Conservation (phyloP, 73 alveolate species). For the Paramecium octaurelia region DNA sequence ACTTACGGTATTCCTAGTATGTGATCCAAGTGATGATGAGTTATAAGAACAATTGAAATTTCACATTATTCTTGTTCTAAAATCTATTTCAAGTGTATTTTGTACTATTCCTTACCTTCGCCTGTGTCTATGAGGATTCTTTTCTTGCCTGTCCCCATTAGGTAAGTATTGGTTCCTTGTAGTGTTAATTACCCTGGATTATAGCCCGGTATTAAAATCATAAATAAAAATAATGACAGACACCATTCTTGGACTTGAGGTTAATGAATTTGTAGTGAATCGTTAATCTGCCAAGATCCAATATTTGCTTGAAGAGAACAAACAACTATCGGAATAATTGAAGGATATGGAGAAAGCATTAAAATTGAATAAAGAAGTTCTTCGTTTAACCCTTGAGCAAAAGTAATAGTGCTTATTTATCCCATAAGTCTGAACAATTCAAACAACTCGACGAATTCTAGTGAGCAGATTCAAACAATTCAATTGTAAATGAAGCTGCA, state of each 20-base stretch:
- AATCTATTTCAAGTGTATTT: not conserved
- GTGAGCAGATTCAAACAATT: not conserved
- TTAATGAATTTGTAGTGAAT: slow-evolving; percentile 35
- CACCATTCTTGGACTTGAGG: slow-evolving; percentile 2
- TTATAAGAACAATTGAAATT: slow-evolving; percentile 59
- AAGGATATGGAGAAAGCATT: slow-evolving; percentile 33
- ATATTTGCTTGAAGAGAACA: slow-evolving; percentile 49
- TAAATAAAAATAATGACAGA: slow-evolving; percentile 29
- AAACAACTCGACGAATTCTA: not conserved
- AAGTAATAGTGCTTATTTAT: not conserved
- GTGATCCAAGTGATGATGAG: slow-evolving; percentile 77
- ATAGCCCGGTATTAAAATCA: slow-evolving; percentile 51
- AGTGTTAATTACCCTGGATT: slow-evolving; percentile 65
- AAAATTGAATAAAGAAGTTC: slow-evolving; percentile 24
- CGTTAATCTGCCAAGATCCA: slow-evolving; percentile 52
- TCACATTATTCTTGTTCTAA: slow-evolving; percentile 26
- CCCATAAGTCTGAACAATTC: not conserved
- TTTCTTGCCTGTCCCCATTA: slow-evolving; percentile 63
- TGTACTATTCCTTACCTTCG: slow-evolving; percentile 61
- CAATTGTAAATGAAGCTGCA: not conserved
- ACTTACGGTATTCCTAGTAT: slow-evolving; percentile 65
- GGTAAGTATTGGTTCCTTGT: slow-evolving; percentile 71
- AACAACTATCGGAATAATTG: slow-evolving; percentile 24
- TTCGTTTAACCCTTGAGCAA: not conserved
- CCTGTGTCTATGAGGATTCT: slow-evolving; percentile 71